A percentile compares a stretch with the other conserved stretches of the same genome.
These are phyloP conservation scores for Diplodia intermedia DNA, from an alignment of 2,329 filamentous ascomycete species.

Conservation along the genomic window DNA sequence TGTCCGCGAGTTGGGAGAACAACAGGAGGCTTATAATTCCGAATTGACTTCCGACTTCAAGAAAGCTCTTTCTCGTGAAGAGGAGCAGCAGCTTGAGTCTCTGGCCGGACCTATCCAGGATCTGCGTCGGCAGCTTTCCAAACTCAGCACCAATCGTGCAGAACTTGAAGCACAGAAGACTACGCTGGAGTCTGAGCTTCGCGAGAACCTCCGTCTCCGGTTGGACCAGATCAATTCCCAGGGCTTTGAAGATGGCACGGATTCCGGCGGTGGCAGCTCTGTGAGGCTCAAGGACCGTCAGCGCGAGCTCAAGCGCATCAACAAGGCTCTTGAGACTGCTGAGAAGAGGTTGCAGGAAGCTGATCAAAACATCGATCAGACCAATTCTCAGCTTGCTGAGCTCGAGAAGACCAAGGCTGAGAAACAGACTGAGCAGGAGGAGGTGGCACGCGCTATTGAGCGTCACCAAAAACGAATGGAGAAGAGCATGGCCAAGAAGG, in stretches of 20 bases:
- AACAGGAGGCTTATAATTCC: constrained; percentile 76
- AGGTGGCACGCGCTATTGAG: constrained; percentile 78
- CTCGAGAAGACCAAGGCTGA: constrained; percentile 66
- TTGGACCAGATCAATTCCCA: constrained; percentile 84
- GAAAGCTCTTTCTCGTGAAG: constrained; percentile 81
- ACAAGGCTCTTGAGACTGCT: constrained; percentile 70
- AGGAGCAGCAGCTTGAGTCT: constrained; percentile 79
- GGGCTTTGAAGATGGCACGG: constrained; percentile 69
- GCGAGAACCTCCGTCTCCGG: constrained; percentile 85
- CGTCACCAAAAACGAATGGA: constrained; percentile 89
- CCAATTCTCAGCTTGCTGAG: constrained; percentile 61
- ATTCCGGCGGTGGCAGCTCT: constrained; percentile 63
- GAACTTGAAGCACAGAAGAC: constrained; percentile 83
- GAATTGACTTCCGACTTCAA: constrained; percentile 90
- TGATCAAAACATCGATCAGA: constrained; percentile 73
- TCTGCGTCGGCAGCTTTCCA: constrained; percentile 77
- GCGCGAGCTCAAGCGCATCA: constrained; percentile 79
- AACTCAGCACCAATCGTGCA: constrained; percentile 73
- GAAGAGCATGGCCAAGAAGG: constrained; percentile 88
- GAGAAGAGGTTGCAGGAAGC: constrained; percentile 74
- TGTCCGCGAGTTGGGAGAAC: constrained; percentile 67
- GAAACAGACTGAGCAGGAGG: constrained; percentile 75
- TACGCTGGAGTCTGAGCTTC: constrained; percentile 82
- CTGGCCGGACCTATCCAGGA: constrained; percentile 74
- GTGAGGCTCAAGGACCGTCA: constrained; percentile 77